These are phyloP conservation scores for Emergomyces orientalis DNA, from an alignment of 2,329 filamentous ascomycete genomes.

Conservation along the genomic window DNA sequence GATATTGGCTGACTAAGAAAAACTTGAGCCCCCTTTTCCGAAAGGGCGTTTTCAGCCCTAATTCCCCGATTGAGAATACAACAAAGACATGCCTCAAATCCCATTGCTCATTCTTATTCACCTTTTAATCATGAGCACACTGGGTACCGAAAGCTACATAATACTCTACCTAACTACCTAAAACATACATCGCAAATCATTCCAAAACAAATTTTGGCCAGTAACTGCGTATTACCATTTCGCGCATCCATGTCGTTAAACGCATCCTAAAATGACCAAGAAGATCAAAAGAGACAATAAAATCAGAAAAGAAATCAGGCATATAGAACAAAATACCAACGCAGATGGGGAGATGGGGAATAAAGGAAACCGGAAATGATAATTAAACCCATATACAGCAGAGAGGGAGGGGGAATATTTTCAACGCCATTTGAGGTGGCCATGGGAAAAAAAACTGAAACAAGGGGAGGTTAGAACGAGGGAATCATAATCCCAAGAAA, in stretches of 20 bases:
- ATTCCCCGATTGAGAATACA: too few species aligned
- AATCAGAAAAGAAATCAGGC: not conserved
- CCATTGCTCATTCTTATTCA: not conserved
- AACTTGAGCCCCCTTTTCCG: too few species aligned
- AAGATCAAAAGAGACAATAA: not conserved
- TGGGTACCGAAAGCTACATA: not conserved
- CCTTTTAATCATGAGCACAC: not conserved
- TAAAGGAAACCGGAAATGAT: not conserved
- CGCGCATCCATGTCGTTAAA: not conserved
- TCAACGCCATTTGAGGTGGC: not conserved
- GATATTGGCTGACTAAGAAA: too few species aligned
- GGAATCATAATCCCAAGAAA: not conserved
- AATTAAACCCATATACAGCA: not conserved
- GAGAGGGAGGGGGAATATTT: not conserved
- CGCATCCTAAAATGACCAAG: not conserved
- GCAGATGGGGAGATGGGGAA: not conserved
- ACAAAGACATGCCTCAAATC: not conserved
- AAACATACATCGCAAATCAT: not conserved
- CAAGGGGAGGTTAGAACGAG: too few species aligned
- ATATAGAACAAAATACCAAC: not conserved
- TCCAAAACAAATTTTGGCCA: not conserved
- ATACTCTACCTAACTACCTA: not conserved
- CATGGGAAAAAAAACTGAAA: not conserved
- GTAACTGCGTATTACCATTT: not conserved
- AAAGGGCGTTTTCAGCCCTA: too few species aligned